Conservation (phyloP, 805 yeast species). For the Candida glaebosa region DNA sequence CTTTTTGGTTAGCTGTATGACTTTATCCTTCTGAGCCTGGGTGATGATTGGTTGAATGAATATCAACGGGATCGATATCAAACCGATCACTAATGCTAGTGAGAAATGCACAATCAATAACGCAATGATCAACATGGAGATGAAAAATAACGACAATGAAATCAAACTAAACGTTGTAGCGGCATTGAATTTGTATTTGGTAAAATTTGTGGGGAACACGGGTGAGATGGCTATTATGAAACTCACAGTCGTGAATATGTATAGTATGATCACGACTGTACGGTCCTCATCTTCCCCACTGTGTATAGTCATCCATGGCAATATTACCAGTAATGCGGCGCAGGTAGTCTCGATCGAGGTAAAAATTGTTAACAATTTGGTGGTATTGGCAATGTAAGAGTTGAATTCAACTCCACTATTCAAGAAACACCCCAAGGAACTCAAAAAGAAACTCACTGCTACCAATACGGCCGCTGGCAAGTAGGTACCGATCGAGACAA, state of each 20-base stretch:
- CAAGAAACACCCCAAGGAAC: slow-evolving; percentile 57
- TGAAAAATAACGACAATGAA: slow-evolving; percentile 50
- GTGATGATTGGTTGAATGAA: slow-evolving; percentile 44
- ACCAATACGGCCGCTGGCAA: slow-evolving; percentile 78
- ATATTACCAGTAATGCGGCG: slow-evolving; percentile 18
- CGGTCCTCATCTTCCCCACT: slow-evolving; percentile 11
- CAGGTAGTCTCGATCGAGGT: slow-evolving; percentile 25
- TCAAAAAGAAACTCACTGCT: slow-evolving; percentile 64
- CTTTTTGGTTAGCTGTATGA: not conserved
- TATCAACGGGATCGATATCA: slow-evolving; percentile 73
- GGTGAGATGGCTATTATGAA: slow-evolving; percentile 15
- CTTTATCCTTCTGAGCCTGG: slow-evolving; percentile 9
- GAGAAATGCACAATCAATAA: slow-evolving; percentile 82
- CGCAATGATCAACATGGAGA: slow-evolving; percentile 69
- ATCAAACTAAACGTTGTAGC: slow-evolving; percentile 23
- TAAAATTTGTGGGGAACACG: slow-evolving; percentile 5
- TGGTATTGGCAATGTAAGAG: slow-evolving; percentile 19
- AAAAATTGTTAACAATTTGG: slow-evolving; percentile 23
- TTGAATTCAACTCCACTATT: slow-evolving; percentile 35
- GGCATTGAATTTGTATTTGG: slow-evolving; percentile 14
- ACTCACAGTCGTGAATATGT: slow-evolving; percentile 16
- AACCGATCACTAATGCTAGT: slow-evolving; percentile 67
- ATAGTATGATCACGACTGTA: slow-evolving; percentile 9
- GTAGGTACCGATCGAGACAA: slow-evolving; percentile 92
- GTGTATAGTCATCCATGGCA: slow-evolving; percentile 22